A percentile compares a stretch with the other conserved stretches of the same genome.
These are phyloP conservation scores for Keqinozyma sinolaborantium DNA, from an alignment of 1,139 yeast species.

Conservation along the genomic window DNA sequence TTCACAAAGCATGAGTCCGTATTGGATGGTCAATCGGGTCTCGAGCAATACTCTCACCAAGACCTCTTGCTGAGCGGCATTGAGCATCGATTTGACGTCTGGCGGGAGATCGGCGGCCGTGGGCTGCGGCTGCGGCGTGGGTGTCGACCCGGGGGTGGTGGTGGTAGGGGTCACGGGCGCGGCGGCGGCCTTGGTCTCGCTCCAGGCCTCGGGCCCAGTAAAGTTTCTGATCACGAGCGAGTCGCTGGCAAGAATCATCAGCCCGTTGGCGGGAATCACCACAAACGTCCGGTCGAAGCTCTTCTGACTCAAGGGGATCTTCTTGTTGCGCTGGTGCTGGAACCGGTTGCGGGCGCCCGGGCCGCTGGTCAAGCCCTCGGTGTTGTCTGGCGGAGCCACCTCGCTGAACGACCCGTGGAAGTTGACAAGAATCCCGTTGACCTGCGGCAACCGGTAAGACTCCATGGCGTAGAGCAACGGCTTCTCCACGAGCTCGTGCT, in stretches of 20 bases:
- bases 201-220: conserved; percentile 62
- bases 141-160: conserved; percentile 6
- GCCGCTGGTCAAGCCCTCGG: conserved; percentile 14
- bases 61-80: conserved; percentile 60
- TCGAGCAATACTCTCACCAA: conserved; percentile 64
- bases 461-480: conserved; percentile 77
- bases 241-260: conserved; percentile 83
- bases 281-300: conserved; percentile 87
- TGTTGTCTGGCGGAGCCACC: conserved; percentile 46
- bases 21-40: conserved; percentile 75
- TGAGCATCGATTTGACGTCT: conserved; percentile 51
- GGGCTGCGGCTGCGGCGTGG: conserved; percentile 3
- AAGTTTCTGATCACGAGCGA: conserved; percentile 64
- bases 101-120: conserved; percentile 38
- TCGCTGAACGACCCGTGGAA: conserved; percentile 88
- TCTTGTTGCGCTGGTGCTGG: conserved; percentile 27
- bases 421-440: conserved; percentile 71
- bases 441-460: conserved; percentile 65
- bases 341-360: conserved; percentile 28
- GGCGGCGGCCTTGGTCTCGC: conserved; percentile 9
- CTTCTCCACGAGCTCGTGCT: conserved; percentile 61
- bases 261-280: conserved; percentile 70
- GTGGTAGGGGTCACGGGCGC: conserved; percentile 5
- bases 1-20: conserved; percentile 79
- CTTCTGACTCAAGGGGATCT: conserved; percentile 52